Base-by-base conservation (phyloP, 1,284 basidiomycete species). In the Testicularia cyperi region DNA sequence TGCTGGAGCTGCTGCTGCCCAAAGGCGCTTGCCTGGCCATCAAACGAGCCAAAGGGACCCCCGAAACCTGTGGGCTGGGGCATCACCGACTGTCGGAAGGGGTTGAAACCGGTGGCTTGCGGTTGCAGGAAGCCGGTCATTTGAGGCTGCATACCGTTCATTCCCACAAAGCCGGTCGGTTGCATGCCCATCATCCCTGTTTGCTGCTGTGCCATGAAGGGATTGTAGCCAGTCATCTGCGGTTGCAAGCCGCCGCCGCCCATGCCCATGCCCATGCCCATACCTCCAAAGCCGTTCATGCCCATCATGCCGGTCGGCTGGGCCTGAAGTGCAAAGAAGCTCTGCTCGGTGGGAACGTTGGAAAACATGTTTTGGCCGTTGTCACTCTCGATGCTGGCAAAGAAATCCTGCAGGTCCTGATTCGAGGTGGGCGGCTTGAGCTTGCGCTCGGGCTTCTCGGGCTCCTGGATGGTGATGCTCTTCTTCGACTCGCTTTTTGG, bases 351-450 rank as follows among this genome's bases (percentile, higher is more conserved):
- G 6, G 61, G 49, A 3, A 64, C 49, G 15, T 54, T 54, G 60
- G 85, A 84, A 74, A 87, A 88, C 80, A 86, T 85, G n/a, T 82
- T 82, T n/a, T 51, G 57, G 6, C 84, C 80, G 71, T 88, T 86
- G 47, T 88, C 85, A 41, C 85, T 83, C 76, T 96, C 92, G 66
- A 98, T 95, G 14, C 88, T 85, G 37, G 83, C 81, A 79, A 98
- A 96, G 80, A 98, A 95, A 78, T 98, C 95, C 26, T 86, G 79
- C 44, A 88, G 81, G 16, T 81, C 80, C 46, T 82, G 34, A 38
- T 69, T 60, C 52, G 38, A n/a, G 55, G 62, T 65, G 13, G 60
- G 54, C 5, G 60, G 58, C 36, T 70, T 71, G 36, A 48, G 41
- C 12, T 45, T 44, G n/a, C 41, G 41, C 29, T 61, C 53, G 5